Percentiles rank a stretch among this genome's conserved stretches.
Evolutionary conservation across 257 asterid genomes (phyloP).

Genomic region (Gentiana dahurica): DNA sequence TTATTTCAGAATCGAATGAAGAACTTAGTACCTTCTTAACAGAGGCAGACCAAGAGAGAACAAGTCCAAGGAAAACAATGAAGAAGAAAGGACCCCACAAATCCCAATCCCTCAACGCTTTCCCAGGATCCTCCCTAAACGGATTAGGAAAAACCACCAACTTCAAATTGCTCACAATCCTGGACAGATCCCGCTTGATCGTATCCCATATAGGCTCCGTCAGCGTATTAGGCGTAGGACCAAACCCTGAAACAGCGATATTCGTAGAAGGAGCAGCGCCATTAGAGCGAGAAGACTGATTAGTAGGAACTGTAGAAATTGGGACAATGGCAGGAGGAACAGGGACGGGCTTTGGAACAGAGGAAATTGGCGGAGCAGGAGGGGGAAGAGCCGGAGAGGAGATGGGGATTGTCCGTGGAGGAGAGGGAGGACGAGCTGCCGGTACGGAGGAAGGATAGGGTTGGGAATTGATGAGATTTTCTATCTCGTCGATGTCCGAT

Average conservation of each 20-base stretch:
- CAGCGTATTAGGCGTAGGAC: slow-evolving; percentile 62
- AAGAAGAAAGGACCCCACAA: slow-evolving; percentile 96
- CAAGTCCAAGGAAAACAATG: slow-evolving; percentile 90
- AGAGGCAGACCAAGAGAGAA: slow-evolving; percentile 94
- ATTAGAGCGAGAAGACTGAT: slow-evolving; percentile 15
- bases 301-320: slow-evolving; percentile 23
- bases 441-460: slow-evolving; percentile 59
- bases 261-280: slow-evolving; percentile 11
- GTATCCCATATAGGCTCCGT: slow-evolving; percentile 97
- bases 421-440: slow-evolving; percentile 73
- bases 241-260: slow-evolving; percentile 42
- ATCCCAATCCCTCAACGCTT: slow-evolving; percentile 95
- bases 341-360: slow-evolving; percentile 9
- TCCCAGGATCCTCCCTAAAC: slow-evolving; percentile 88
- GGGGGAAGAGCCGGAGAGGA: slow-evolving; percentile 28
- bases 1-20: background rate
- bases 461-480: slow-evolving; percentile 68
- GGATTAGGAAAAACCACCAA: slow-evolving; percentile 95
- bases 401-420: slow-evolving; percentile 72
- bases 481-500: slow-evolving; percentile 97
- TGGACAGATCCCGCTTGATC: slow-evolving; percentile 73
- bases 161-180: slow-evolving; percentile 87
- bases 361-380: slow-evolving; percentile 8
- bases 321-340: slow-evolving; percentile 10
- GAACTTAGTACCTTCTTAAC: slow-evolving; percentile 63